Evolutionary conservation across 805 yeast genomes (phyloP).

Genomic region (Yamadazyma kitorensis): DNA sequence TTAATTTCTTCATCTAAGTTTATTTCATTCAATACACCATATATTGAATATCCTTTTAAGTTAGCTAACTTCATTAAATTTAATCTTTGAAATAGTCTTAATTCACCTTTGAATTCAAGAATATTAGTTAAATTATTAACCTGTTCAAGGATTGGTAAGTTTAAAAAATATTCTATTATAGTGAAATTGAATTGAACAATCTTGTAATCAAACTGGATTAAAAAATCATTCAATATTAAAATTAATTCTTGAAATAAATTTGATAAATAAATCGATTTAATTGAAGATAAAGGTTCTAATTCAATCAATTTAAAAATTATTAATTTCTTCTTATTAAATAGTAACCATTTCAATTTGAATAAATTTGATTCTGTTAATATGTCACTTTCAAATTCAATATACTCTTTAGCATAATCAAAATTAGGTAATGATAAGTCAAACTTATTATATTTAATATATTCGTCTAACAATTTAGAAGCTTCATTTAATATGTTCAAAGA

Average conservation of each 20-base stretch:
- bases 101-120: constrained; percentile 46
- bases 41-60: constrained; percentile 18
- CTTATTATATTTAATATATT: background rate
- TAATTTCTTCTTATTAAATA: constrained; percentile 36
- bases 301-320: constrained; percentile 37
- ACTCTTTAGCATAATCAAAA: constrained; percentile 3
- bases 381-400: constrained; percentile 1
- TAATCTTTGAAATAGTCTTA: constrained; percentile 47
- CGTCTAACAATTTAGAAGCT: constrained; percentile 2
- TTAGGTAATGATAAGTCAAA: constrained; percentile 7
- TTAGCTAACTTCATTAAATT: constrained; percentile 28
- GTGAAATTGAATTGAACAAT: constrained; percentile 7
- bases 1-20: constrained; percentile 14
- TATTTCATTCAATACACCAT: constrained; percentile 23
- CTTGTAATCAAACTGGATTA: constrained; percentile 8
- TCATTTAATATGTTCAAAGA: constrained; percentile 6
- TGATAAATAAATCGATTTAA: constrained; percentile 39
- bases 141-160: constrained; percentile 2
- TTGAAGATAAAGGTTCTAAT: constrained; percentile 35
- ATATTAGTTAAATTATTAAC: constrained; percentile 14
- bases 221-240: constrained; percentile 40
- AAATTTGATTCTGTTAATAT: constrained; percentile 16
- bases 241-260: constrained; percentile 36
- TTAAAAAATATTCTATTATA: constrained; percentile 8
- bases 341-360: constrained; percentile 24